Evolutionary conservation across 768 basidiomycete species (phyloP).

Genomic region (Tulasnella sp.): DNA sequence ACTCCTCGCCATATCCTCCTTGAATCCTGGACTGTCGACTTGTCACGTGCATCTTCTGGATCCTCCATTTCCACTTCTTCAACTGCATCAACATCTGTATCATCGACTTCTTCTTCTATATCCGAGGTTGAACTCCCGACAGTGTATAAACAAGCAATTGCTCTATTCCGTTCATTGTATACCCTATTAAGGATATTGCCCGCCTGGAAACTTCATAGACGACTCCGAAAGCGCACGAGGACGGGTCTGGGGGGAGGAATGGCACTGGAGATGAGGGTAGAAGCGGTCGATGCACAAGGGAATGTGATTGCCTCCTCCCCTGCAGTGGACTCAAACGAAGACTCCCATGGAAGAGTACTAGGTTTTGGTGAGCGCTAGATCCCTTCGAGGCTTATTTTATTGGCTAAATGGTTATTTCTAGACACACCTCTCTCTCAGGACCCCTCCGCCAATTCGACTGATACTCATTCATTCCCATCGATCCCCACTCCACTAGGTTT

Average conservation of each 20-base stretch:
- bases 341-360: too few relatives aligned
- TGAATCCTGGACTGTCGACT: slow-evolving; percentile 53
- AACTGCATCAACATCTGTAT: slow-evolving; percentile 17
- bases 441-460: slow-evolving; percentile 34
- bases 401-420: neutral
- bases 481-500: slow-evolving; percentile 58
- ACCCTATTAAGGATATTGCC: slow-evolving; percentile 62
- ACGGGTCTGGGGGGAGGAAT: slow-evolving; percentile 35
- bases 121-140: slow-evolving; percentile 52
- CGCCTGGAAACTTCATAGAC: slow-evolving; percentile 58
- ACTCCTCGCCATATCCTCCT: slow-evolving; percentile 56
- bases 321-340: too few relatives aligned
- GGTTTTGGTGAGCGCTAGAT: too few relatives aligned
- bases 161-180: slow-evolving; percentile 65
- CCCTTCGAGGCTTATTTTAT: too few relatives aligned
- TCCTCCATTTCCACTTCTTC: slow-evolving; percentile 21
- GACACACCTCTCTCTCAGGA: slow-evolving; percentile 32
- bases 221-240: slow-evolving; percentile 36
- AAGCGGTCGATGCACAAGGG: too few relatives aligned
- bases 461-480: slow-evolving; percentile 47
- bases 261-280: slow-evolving; percentile 18
- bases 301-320: too few relatives aligned
- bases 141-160: slow-evolving; percentile 76
- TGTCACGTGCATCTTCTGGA: slow-evolving; percentile 23
- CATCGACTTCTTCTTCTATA: slow-evolving; percentile 12